These are phyloP conservation scores for Anisogramma anomala DNA, from an alignment of 2,329 filamentous ascomycete genomes.

Conservation along the genomic window DNA sequence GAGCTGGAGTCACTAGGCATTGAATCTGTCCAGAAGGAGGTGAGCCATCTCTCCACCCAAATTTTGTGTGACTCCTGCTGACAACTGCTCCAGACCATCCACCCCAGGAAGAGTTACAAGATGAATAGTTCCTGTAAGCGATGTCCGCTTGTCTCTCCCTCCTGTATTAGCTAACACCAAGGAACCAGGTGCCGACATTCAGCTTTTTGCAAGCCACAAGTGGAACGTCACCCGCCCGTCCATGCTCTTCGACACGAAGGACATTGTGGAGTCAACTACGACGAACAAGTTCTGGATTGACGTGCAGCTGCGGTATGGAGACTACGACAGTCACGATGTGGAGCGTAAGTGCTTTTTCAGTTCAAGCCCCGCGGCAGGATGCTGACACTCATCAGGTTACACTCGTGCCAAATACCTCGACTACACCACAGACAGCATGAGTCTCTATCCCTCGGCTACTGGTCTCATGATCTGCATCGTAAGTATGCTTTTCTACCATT, in stretches of 20 bases:
- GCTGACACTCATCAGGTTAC: constrained; percentile 32
- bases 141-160: neutral
- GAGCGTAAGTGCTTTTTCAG: neutral
- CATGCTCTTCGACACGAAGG: constrained; percentile 89
- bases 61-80: no score
- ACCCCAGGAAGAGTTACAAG: constrained; percentile 98
- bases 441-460: constrained; percentile 93
- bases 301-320: constrained; percentile 89
- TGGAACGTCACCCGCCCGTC: constrained; percentile 97
- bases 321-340: constrained; percentile 77
- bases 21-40: constrained; percentile 97
- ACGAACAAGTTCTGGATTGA: constrained; percentile 99
- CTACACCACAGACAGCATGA: constrained; percentile 97
- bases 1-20: constrained; percentile 92
- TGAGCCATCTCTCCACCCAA: constrained; percentile 29
- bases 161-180: no score
- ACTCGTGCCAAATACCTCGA: constrained; percentile 97
- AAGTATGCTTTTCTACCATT: no score
- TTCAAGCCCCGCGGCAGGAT: no score
- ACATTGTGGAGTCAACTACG: constrained; percentile 82
- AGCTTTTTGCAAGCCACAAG: constrained; percentile 57
- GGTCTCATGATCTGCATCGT: constrained; percentile 95
- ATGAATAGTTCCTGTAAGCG: constrained; percentile 96
- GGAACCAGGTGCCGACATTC: constrained; percentile 45
- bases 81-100: constrained; percentile 33